Conservation (phyloP, 768 basidiomycete genomes). For the Psilocybe subaeruginosa region DNA sequence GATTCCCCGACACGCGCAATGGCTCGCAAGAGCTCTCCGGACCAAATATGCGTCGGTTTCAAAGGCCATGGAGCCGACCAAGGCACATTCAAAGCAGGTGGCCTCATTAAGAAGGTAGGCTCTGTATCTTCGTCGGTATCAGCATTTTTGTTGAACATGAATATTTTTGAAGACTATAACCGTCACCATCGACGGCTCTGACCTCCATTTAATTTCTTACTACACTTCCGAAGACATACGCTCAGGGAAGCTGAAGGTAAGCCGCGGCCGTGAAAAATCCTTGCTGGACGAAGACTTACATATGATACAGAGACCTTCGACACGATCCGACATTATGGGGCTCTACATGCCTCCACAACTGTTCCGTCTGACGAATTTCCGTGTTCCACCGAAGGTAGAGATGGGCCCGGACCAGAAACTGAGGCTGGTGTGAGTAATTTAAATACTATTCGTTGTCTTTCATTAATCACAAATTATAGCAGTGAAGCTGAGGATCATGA, state of each 20-base stretch:
- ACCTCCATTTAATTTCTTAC: slow-evolving; percentile 85
- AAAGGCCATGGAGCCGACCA: slow-evolving; percentile 42
- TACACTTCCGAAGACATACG: slow-evolving; percentile 81
- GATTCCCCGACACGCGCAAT: slow-evolving; percentile 42
- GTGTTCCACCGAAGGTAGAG: slow-evolving; percentile 82
- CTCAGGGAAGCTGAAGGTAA: slow-evolving; percentile 62
- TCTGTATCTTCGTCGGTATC: background rate
- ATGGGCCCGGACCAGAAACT: slow-evolving; percentile 70
- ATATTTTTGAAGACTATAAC: slow-evolving; percentile 72
- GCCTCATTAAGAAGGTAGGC: slow-evolving; percentile 80
- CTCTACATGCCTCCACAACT: slow-evolving; percentile 77
- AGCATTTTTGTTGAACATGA: background rate
- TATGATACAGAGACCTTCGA: slow-evolving; percentile 58
- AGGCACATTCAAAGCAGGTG: slow-evolving; percentile 68
- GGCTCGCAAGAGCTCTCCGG: slow-evolving; percentile 42
- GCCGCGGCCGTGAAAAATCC: background rate
- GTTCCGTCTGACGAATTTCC: slow-evolving; percentile 79
- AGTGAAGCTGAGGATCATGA: slow-evolving; percentile 51
- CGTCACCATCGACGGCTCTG: slow-evolving; percentile 75
- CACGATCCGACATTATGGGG: slow-evolving; percentile 69
- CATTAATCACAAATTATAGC: slow-evolving; percentile 24
- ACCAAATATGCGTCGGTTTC: slow-evolving; percentile 37
- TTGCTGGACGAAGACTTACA: background rate
- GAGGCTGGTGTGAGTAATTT: slow-evolving; percentile 59
- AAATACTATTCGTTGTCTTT: background rate